phyloP scores from a whole-genome alignment of 352 stramenopile genomes.

The Phytophthora sansomeana region DNA sequence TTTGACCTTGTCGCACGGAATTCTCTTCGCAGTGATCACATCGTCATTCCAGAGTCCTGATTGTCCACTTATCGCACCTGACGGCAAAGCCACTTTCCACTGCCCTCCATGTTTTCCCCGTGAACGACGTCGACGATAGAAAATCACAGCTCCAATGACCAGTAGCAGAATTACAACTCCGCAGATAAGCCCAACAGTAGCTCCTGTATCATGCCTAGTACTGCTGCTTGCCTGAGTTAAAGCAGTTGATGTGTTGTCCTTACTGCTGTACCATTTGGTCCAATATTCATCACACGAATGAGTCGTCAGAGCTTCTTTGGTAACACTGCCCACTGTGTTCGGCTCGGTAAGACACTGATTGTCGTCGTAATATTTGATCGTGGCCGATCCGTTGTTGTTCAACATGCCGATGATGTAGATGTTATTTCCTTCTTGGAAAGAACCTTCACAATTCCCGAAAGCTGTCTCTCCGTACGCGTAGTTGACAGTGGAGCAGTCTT shows the following conservation, averaged over 20 bases:
- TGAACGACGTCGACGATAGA: background rate
- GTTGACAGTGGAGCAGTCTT: background rate
- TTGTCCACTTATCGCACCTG: conserved; percentile 11
- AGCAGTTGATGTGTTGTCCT: background rate
- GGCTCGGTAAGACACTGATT: background rate
- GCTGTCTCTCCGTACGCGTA: conserved; percentile 3
- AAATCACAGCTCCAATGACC: background rate
- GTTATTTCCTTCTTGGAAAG: background rate
- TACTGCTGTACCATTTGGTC: conserved; percentile 15
- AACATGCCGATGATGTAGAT: background rate
- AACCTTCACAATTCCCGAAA: conserved; percentile 12
- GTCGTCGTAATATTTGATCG: conserved; percentile 10
- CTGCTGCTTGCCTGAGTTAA: background rate
- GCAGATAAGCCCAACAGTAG: conserved; percentile 8
- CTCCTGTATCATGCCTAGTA: conserved; percentile 2
- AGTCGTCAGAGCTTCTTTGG: background rate
- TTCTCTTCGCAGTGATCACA: conserved; percentile 33
- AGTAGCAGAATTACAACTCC: background rate
- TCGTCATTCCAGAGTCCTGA: conserved; percentile 42
- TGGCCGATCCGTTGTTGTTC: conserved; percentile 1
- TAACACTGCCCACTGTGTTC: background rate
- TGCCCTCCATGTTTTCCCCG: background rate
- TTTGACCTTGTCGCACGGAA: conserved; percentile 40
- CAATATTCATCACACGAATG: conserved; percentile 8
- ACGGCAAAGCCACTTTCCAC: conserved; percentile 5